phyloP scores from a whole-genome alignment of 1,284 basidiomycete species.

The Moniliophthora roreri region DNA sequence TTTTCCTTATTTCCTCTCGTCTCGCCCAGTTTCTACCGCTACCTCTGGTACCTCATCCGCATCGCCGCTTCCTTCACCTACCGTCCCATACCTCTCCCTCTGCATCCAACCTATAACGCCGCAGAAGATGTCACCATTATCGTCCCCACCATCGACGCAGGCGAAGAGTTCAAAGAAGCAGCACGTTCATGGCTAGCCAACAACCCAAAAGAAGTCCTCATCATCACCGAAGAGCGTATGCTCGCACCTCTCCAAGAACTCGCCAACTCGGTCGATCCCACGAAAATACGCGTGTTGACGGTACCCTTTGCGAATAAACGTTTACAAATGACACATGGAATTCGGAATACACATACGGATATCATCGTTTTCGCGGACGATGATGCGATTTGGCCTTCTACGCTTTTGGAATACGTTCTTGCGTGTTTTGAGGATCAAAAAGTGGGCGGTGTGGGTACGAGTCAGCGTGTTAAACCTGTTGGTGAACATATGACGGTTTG shows the following conservation, averaged over 20 bases:
- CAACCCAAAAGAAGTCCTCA: conserved; percentile 89
- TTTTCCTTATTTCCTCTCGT: background rate
- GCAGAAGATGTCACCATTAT: conserved; percentile 93
- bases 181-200: conserved; percentile 88
- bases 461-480: conserved; percentile 82
- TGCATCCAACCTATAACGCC: conserved; percentile 86
- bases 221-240: conserved; percentile 93
- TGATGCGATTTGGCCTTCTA: conserved; percentile 93
- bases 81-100: conserved; percentile 81
- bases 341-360: conserved; percentile 85
- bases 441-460: conserved; percentile 88
- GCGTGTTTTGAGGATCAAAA: conserved; percentile 94
- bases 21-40: conserved; percentile 79
- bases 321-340: conserved; percentile 89
- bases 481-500: conserved; percentile 84
- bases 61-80: conserved; percentile 75
- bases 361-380: conserved; percentile 97
- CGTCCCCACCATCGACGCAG: conserved; percentile 92
- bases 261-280: conserved; percentile 82
- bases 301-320: conserved; percentile 93
- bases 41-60: conserved; percentile 88
- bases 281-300: conserved; percentile 82
- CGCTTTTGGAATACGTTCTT: conserved; percentile 79
- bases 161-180: conserved; percentile 92
- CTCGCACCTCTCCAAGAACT: conserved; percentile 82